Evolutionary conservation across 805 yeast species (phyloP), one percentile per base, ranked within the genome.

Genomic region (Candida endomychidarum): DNA sequence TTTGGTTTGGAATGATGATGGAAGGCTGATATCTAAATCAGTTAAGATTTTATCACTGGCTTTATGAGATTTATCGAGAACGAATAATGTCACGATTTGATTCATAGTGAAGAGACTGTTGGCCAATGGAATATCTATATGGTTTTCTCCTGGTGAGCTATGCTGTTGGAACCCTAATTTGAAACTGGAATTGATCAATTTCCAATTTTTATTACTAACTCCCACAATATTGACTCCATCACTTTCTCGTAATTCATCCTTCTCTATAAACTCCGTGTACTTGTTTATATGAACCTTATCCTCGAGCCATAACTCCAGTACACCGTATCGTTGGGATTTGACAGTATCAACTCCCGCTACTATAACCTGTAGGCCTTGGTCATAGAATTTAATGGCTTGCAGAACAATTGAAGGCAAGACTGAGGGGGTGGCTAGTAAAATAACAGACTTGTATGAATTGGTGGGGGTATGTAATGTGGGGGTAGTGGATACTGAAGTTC

Each of bases 331-430:
- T 8, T 45, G 46, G 2, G 65, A 60, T 10, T 61, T 58, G 12
- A 64, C 57, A 3, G 67, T 50, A 40, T 70, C 74, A 3, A 67
- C 56, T 1, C 72, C 73, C 0, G 72, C 74, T 10, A 68, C 72
- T 8, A 63, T 49, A 2, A 67, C 59, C 48, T 67, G 73, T 14
- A 68, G 43, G 11, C 53, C 39, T 12, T 52, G 24, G 29, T 61
- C 58, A 43, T 54, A 49, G 8, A 60, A 42, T 1, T 42, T 30
- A 9, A 68, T 59, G 12, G 66, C 53, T 29, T 58, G 49, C 18
- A 58, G 57, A n/a, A 67, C 63, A 23, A 60, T 58, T 5, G 38
- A 34, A 1, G 63, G 54, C 8, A 69, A 49, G 30, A 58, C 52
- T 5, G 57, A 50, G 12, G 72, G 67, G 2, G 75, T 70, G 5